A percentile compares a stretch with the other conserved stretches of the same genome.
These are phyloP conservation scores for Polyporus tsugae DNA, from an alignment of 1,284 basidiomycete species.

Conservation along the genomic window DNA sequence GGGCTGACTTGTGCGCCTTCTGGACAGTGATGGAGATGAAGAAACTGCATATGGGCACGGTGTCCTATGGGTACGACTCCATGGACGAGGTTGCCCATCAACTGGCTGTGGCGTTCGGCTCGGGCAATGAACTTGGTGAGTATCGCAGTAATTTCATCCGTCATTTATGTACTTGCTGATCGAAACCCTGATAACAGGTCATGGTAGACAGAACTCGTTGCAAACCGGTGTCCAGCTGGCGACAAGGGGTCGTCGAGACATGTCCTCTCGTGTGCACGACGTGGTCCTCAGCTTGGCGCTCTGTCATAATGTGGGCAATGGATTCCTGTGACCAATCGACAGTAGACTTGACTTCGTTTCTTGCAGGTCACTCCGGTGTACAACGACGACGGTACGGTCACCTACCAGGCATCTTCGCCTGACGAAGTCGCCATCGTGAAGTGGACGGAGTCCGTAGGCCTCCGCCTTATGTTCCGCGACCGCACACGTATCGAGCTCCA, in stretches of 20 bases:
- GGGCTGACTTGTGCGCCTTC: slow-evolving; percentile 7
- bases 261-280: slow-evolving; percentile 95
- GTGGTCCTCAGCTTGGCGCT: slow-evolving; percentile 93
- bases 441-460: slow-evolving; percentile 95
- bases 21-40: slow-evolving; percentile 97
- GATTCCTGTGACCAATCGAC: not conserved
- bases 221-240: slow-evolving; percentile 83
- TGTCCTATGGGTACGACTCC: slow-evolving; percentile 95
- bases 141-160: not conserved
- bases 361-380: slow-evolving; percentile 91
- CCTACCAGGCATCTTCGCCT: slow-evolving; percentile 98
- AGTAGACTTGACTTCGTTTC: not conserved
- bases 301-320: slow-evolving; percentile 87
- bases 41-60: slow-evolving; percentile 98
- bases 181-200: slow-evolving; percentile 40
- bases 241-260: slow-evolving; percentile 88
- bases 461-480: slow-evolving; percentile 89
- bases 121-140: slow-evolving; percentile 56
- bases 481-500: slow-evolving; percentile 87
- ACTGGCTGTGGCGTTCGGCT: slow-evolving; percentile 82
- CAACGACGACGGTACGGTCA: slow-evolving; percentile 93
- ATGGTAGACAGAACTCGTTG: slow-evolving; percentile 57
- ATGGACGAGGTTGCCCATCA: slow-evolving; percentile 98
- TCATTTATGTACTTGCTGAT: not conserved
- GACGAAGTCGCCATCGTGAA: slow-evolving; percentile 99